A percentile compares a stretch with the other conserved stretches of the same genome.
These are phyloP conservation scores for Pelargonium australe DNA, from an alignment of 441 rosid genomes.

Conservation along the genomic window DNA sequence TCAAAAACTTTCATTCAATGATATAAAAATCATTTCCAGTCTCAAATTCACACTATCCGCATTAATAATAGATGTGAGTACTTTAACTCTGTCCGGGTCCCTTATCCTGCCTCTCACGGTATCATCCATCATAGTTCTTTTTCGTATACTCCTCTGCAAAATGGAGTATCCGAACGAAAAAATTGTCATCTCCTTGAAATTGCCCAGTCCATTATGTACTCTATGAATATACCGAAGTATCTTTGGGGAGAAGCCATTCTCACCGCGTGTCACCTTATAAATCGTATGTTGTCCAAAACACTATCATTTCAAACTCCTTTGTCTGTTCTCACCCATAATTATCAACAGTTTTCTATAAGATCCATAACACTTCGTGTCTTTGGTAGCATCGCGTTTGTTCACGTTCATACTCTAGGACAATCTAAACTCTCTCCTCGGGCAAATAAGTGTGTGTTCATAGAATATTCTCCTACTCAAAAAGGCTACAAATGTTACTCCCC, in stretches of 20 bases:
- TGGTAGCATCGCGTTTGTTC: background rate
- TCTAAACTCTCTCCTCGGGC: background rate
- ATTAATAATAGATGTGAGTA: background rate
- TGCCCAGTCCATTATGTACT: background rate
- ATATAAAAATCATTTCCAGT: no score
- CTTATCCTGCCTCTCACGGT: background rate
- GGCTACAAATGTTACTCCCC: constrained; percentile 8
- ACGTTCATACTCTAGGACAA: background rate
- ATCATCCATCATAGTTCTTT: constrained; percentile 2
- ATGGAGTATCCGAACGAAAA: background rate
- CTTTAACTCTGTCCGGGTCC: background rate
- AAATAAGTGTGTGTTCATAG: background rate
- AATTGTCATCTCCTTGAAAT: constrained; percentile 4
- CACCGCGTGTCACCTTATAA: background rate
- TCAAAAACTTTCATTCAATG: no score
- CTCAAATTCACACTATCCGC: background rate
- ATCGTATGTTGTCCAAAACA: background rate
- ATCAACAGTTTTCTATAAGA: background rate
- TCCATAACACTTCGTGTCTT: background rate
- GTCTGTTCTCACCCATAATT: background rate
- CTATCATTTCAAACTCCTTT: background rate
- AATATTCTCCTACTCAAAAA: background rate
- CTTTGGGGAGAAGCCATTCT: background rate
- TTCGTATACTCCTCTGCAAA: background rate
- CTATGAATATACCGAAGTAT: background rate